A percentile compares a stretch with the other conserved stretches of the same genome.
These are phyloP conservation scores for Fusarium sp. DNA, from an alignment of 2,329 filamentous ascomycete genomes.

Conservation along the genomic window DNA sequence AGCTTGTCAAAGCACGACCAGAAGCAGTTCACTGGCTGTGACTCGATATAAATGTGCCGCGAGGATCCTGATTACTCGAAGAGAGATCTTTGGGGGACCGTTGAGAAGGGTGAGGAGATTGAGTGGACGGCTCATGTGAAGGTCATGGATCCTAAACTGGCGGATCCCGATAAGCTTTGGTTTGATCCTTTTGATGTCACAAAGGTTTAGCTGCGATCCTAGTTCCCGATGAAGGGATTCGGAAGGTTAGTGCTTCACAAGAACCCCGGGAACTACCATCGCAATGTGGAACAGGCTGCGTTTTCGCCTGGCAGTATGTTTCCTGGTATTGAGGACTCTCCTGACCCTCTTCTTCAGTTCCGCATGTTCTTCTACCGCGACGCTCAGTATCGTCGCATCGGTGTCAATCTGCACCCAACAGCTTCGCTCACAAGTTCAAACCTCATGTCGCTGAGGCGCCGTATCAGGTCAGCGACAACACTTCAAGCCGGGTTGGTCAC, in stretches of 20 bases:
- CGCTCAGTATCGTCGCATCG: conserved; percentile 3
- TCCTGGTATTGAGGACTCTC: conserved; percentile 7
- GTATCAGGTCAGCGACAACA: not conserved
- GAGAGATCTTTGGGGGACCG: conserved; percentile 10
- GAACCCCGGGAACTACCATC: conserved; percentile 12
- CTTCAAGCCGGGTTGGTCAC: not conserved
- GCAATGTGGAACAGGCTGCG: conserved; percentile 1
- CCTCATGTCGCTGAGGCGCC: not conserved
- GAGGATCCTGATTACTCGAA: conserved; percentile 6
- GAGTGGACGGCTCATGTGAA: conserved; percentile 8
- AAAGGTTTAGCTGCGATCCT: not conserved
- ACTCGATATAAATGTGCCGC: conserved; percentile 10
- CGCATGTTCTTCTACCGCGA: conserved; percentile 17
- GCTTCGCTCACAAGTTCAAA: conserved; percentile 9
- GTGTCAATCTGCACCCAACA: not conserved
- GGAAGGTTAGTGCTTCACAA: conserved; percentile 13
- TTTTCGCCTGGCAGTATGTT: conserved; percentile 10
- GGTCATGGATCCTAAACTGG: conserved; percentile 9
- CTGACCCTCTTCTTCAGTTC: conserved; percentile 10
- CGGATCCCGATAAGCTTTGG: not conserved
- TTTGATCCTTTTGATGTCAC: conserved; percentile 9
- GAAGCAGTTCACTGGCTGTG: conserved; percentile 5
- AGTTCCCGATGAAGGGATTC: conserved; percentile 9
- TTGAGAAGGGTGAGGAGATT: conserved; percentile 11
- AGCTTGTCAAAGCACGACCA: conserved; percentile 1